Base-by-base conservation (phyloP, 1,139 yeast genomes). In the Kodamaea sp. region DNA sequence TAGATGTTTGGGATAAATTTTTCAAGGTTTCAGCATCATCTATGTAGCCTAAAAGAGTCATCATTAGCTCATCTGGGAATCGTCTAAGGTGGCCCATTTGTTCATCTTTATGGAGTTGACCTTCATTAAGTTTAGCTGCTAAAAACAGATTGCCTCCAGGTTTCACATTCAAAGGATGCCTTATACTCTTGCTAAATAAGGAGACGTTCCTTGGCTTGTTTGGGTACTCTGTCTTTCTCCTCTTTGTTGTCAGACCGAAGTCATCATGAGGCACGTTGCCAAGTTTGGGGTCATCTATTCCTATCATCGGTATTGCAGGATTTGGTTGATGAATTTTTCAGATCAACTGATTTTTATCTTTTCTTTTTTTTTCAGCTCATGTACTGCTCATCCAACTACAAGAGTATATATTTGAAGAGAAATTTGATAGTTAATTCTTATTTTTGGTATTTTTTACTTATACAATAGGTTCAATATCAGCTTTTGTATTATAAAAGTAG, bases 111-210 rank as follows among this genome's bases (percentile, higher is more conserved):
- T 62, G 50, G 6, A 48, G 40, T 2, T 53, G 50, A 5, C 50
- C 46, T n/a, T 54, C 55, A 10, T 34, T 38, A 12, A 48, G 43
- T 36, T 55, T 29, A 45, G 55, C 43, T 40, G 58, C 43, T 15
- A 70, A 48, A 34, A 60, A 54, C 15, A 71, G 70, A 52, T 86
- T 86, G 4, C 95, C 95, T 31, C 74, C 65, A 0, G 95, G 96
- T 48, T 76, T 79, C 15, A 86, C 84, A 40, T 84, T 84, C 27
- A 85, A 62, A 0, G 95, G 95, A 52, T 86, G 95, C 35, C 67
- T 62, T 7, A 67, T 55, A 26, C 55, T 53, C 10, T 52, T 51
- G 9, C 60, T 49, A 25, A 46, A 52, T 4, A 56, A 45, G 2
- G 65, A 54, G 5, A 67, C 54, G 9, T 34, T 40, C 37, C 70